These are phyloP conservation scores for Lactarius hengduanensis DNA, from an alignment of 768 basidiomycete species.

Conservation along the genomic window DNA sequence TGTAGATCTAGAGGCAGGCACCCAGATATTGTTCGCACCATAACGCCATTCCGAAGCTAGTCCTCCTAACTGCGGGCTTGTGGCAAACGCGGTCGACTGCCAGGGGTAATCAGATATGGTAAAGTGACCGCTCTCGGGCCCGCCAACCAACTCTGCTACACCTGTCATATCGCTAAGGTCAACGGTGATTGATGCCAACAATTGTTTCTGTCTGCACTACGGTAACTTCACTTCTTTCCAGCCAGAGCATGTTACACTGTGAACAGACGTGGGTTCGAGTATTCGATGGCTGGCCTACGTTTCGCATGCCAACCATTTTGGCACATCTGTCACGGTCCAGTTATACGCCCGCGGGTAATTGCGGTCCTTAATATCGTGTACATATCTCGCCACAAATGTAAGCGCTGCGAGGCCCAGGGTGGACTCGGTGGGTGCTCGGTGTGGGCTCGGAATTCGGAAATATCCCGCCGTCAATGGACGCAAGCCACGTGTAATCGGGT, in stretches of 20 bases:
- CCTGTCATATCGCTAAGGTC: not conserved
- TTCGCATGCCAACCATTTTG: slow-evolving; percentile 28
- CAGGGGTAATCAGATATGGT: not conserved
- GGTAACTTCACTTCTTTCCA: not conserved
- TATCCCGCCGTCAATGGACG: not conserved
- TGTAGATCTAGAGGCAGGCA: not conserved
- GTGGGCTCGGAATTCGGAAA: not conserved
- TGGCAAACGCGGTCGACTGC: not conserved
- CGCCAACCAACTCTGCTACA: not conserved
- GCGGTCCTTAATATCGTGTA: slow-evolving; percentile 39
- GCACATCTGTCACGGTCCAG: slow-evolving; percentile 41
- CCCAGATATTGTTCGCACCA: not conserved
- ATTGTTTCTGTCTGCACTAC: not conserved
- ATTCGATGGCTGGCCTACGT: not conserved
- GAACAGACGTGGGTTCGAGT: slow-evolving; percentile 4
- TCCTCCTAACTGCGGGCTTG: not conserved
- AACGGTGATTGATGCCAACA: not conserved
- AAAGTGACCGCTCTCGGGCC: not conserved
- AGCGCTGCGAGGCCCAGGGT: not conserved
- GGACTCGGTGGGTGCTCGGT: not conserved
- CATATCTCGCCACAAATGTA: slow-evolving; percentile 18
- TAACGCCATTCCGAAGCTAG: not conserved
- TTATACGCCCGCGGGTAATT: slow-evolving; percentile 38
- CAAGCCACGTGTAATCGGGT: not conserved
- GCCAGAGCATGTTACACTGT: not conserved